Percentiles rank a stretch among this genome's conserved stretches.
Evolutionary conservation across 2,329 filamentous ascomycete species (phyloP).

Genomic region (Alternaria ethzedia): DNA sequence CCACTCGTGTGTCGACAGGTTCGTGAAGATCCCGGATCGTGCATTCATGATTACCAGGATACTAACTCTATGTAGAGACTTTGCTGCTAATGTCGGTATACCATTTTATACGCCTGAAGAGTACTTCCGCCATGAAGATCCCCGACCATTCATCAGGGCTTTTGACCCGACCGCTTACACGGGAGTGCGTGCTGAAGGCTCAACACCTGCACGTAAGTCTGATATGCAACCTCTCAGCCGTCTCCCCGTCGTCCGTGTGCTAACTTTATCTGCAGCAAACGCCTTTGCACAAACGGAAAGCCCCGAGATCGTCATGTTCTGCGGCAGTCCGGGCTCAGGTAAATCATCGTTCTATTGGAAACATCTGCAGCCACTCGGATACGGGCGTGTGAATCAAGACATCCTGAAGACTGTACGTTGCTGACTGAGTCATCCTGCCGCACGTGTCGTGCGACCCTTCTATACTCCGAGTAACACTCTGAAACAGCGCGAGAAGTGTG

Average conservation of each 20-base stretch:
- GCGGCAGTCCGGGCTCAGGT: constrained; percentile 85
- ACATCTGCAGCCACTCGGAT: constrained; percentile 77
- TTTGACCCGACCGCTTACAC: constrained; percentile 69
- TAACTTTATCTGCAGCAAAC: constrained; percentile 34
- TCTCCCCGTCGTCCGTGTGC: constrained; percentile 11
- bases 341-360: constrained; percentile 92
- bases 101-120: constrained; percentile 87
- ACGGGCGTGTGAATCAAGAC: constrained; percentile 90
- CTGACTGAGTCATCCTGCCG: constrained; percentile 5
- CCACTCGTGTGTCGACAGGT: constrained; percentile 67
- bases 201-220: constrained; percentile 43
- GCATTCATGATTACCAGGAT: constrained; percentile 6
- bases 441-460: constrained; percentile 35
- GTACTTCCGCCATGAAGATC: constrained; percentile 76
- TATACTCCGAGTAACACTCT: constrained; percentile 40
- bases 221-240: constrained; percentile 23
- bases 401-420: constrained; percentile 71
- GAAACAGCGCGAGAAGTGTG: constrained; percentile 64
- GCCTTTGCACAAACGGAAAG: constrained; percentile 66
- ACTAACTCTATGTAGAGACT: constrained; percentile 59
- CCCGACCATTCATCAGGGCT: constrained; percentile 69
- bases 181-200: constrained; percentile 25
- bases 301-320: constrained; percentile 81
- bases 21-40: constrained; percentile 21
- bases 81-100: constrained; percentile 85